A percentile compares a stretch with the other conserved stretches of the same genome.
These are phyloP conservation scores for Alternaria metachromatica DNA, from an alignment of 2,329 filamentous ascomycete species.

Conservation along the genomic window DNA sequence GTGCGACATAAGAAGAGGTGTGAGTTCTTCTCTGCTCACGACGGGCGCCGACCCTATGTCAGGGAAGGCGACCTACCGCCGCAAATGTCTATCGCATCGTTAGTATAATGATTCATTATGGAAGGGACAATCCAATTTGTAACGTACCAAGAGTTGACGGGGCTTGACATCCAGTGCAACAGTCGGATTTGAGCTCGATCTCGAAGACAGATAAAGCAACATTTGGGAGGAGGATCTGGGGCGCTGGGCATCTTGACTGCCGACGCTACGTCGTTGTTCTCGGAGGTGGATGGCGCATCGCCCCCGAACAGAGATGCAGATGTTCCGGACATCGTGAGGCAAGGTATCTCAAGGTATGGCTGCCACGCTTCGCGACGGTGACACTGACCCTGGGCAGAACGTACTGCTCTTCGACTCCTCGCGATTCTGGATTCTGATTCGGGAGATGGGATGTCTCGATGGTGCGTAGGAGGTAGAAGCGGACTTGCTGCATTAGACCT, in stretches of 20 bases:
- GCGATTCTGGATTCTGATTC: neutral
- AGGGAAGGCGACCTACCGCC: too few relatives aligned
- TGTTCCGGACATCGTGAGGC: neutral
- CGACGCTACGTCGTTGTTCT: neutral
- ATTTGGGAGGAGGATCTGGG: neutral
- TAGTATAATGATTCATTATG: too few relatives aligned
- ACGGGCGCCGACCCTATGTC: neutral
- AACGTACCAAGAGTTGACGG: too few relatives aligned
- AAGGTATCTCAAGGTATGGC: neutral
- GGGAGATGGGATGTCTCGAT: neutral
- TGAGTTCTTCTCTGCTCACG: neutral
- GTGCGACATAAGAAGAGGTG: neutral
- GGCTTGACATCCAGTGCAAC: too few relatives aligned
- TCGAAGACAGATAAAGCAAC: too few relatives aligned
- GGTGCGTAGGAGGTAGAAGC: neutral
- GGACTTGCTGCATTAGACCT: neutral
- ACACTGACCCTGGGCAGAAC: neutral
- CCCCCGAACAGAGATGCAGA: neutral
- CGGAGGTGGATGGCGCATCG: too few relatives aligned
- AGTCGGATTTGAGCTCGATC: too few relatives aligned
- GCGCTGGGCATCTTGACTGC: neutral
- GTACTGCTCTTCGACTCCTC: neutral
- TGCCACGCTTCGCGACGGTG: neutral
- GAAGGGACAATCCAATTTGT: too few relatives aligned
- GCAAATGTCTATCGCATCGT: too few relatives aligned